phyloP scores from a whole-genome alignment of 345 rosid species.

The Hibiscus syriacus region DNA sequence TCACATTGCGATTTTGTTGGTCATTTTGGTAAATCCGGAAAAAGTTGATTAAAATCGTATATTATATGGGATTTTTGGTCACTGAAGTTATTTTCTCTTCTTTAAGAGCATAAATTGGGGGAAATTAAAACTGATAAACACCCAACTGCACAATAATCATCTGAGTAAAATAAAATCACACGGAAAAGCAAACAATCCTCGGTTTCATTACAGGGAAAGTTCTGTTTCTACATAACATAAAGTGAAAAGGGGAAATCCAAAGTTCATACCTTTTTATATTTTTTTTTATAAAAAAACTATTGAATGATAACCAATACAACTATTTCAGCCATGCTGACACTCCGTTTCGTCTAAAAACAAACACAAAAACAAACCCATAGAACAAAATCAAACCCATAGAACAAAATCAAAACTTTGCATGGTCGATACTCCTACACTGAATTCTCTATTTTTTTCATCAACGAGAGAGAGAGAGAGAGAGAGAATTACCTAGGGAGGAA shows the following conservation, averaged over 20 bases:
- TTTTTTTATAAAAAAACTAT: background rate
- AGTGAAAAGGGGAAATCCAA: background rate
- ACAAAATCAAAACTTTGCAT: background rate
- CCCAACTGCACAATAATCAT: background rate
- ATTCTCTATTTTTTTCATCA: background rate
- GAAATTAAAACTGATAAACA: background rate
- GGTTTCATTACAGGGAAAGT: too few species aligned
- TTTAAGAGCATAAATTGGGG: background rate
- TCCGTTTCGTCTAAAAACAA: background rate
- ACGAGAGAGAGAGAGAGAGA: background rate
- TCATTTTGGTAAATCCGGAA: too few species aligned
- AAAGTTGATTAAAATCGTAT: too few species aligned
- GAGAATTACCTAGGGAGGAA: slow-evolving; percentile 34
- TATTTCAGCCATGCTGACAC: background rate
- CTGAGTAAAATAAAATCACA: background rate
- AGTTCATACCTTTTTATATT: background rate
- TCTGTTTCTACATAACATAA: background rate
- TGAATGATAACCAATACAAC: background rate
- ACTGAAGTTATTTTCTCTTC: too few species aligned
- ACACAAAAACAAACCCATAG: too few species aligned
- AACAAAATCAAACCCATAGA: too few species aligned
- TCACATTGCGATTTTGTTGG: too few species aligned
- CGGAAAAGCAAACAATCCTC: background rate
- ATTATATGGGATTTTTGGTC: too few species aligned
- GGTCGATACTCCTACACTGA: too few species aligned